These are phyloP conservation scores for Colletotrichum sidae DNA, from an alignment of 2,329 filamentous ascomycete species.

Conservation along the genomic window DNA sequence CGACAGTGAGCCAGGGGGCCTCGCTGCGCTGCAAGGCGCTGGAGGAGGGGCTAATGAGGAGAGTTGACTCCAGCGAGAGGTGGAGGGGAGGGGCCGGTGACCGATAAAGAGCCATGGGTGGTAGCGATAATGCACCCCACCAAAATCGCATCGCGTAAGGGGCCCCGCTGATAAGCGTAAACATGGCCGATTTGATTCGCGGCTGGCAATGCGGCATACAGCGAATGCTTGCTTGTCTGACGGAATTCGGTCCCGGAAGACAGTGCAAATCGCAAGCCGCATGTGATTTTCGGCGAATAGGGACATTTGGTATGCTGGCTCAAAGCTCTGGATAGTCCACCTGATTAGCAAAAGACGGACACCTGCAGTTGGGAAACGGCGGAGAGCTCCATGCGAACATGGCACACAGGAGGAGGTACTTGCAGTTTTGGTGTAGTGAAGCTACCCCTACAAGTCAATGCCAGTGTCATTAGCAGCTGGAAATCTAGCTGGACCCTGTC, in stretches of 20 bases:
- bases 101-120: too few species aligned
- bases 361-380: slow-evolving; percentile 2
- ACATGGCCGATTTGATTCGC: slow-evolving; percentile 26
- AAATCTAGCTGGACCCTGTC: too few species aligned
- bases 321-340: not conserved
- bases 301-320: slow-evolving; percentile 1
- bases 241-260: not conserved
- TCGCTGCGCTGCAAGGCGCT: not conserved
- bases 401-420: not conserved
- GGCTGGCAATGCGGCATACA: not conserved
- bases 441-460: slow-evolving; percentile 20
- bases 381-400: not conserved
- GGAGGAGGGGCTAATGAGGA: slow-evolving; percentile 3
- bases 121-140: slow-evolving; percentile 32
- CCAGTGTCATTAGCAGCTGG: not conserved
- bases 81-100: slow-evolving; percentile 18
- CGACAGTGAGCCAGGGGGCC: not conserved
- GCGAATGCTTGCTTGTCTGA: slow-evolving; percentile 3
- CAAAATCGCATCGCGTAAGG: slow-evolving; percentile 5
- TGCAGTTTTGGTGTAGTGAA: not conserved
- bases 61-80: not conserved
- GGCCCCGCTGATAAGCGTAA: slow-evolving; percentile 34
- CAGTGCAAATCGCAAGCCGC: not conserved
- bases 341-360: not conserved
- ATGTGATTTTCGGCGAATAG: slow-evolving; percentile 6